Conservation (phyloP, 1,284 basidiomycete species). For the Chiua sp. region DNA sequence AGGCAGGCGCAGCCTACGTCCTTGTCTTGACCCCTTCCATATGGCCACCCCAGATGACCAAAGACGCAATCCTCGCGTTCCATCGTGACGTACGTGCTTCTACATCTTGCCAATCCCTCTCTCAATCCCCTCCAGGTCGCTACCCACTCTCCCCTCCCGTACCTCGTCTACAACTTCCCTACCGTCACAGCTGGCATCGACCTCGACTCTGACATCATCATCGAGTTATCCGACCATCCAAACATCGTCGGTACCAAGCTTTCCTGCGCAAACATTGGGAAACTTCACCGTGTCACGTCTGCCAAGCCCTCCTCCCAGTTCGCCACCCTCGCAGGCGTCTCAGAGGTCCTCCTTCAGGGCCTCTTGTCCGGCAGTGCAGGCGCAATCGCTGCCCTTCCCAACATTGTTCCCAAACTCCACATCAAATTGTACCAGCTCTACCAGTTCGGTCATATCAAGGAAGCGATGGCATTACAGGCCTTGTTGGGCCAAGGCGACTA, state of each 20-base stretch:
- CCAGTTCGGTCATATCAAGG: conserved; percentile 60
- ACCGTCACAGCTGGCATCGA: conserved; percentile 83
- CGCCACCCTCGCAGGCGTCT: conserved; percentile 67
- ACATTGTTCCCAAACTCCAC: conserved; percentile 80
- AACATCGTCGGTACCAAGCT: conserved; percentile 92
- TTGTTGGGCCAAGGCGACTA: conserved; percentile 77
- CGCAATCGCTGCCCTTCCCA: conserved; percentile 77
- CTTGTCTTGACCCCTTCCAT: conserved; percentile 78
- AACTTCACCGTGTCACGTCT: conserved; percentile 77
- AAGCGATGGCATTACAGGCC: conserved; percentile 74
- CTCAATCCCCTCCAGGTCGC: conserved; percentile 64
- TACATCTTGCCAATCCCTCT: conserved; percentile 6
- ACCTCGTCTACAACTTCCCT: conserved; percentile 94
- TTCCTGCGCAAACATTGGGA: conserved; percentile 86
- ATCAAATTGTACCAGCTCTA: conserved; percentile 62
- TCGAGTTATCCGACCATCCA: conserved; percentile 75
- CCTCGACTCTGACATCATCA: conserved; percentile 84
- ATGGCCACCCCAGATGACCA: conserved; percentile 68
- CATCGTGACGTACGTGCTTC: conserved; percentile 56
- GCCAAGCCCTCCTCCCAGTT: conserved; percentile 57
- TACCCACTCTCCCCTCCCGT: conserved; percentile 81
- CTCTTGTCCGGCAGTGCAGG: conserved; percentile 73
- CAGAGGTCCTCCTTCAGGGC: conserved; percentile 71
- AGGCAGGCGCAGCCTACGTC: conserved; percentile 80
- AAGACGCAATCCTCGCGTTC: conserved; percentile 66